These are phyloP conservation scores for Penicillium verrucosum DNA, from an alignment of 2,329 filamentous ascomycete species.

Conservation along the genomic window DNA sequence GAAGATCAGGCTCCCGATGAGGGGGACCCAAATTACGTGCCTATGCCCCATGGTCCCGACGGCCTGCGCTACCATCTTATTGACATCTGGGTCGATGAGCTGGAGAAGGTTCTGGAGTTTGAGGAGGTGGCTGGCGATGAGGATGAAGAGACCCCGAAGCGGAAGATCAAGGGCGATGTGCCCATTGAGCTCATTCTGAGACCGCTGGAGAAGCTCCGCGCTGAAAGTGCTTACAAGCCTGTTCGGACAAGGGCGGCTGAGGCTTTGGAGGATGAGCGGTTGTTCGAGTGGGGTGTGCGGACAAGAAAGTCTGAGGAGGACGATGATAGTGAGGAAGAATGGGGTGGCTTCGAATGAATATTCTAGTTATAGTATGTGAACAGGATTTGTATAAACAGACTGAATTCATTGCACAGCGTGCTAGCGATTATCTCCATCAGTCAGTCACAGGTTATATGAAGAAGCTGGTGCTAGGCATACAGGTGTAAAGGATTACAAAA, in stretches of 20 bases:
- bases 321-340: conserved; percentile 54
- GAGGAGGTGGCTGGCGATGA: conserved; percentile 36
- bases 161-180: conserved; percentile 37
- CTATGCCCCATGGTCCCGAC: conserved; percentile 64
- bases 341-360: conserved; percentile 60
- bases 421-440: conserved; percentile 6
- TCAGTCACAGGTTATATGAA: background rate
- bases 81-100: conserved; percentile 89
- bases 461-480: background rate
- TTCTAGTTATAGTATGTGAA: conserved; percentile 1
- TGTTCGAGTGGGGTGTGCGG: conserved; percentile 59
- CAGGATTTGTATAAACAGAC: conserved; percentile 5
- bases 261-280: conserved; percentile 67
- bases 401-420: conserved; percentile 14
- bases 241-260: conserved; percentile 69
- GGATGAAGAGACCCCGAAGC: conserved; percentile 22
- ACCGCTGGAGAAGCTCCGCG: conserved; percentile 45
- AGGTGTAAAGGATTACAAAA: background rate
- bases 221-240: conserved; percentile 63
- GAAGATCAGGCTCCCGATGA: conserved; percentile 30
- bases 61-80: conserved; percentile 82
- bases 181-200: conserved; percentile 43
- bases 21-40: conserved; percentile 26
- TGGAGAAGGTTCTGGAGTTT: conserved; percentile 65
- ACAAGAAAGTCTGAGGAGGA: conserved; percentile 42